A percentile compares a stretch with the other conserved stretches of the same genome.
phyloP scores from a whole-genome alignment of 768 basidiomycete genomes.

The Suillus lakei region DNA sequence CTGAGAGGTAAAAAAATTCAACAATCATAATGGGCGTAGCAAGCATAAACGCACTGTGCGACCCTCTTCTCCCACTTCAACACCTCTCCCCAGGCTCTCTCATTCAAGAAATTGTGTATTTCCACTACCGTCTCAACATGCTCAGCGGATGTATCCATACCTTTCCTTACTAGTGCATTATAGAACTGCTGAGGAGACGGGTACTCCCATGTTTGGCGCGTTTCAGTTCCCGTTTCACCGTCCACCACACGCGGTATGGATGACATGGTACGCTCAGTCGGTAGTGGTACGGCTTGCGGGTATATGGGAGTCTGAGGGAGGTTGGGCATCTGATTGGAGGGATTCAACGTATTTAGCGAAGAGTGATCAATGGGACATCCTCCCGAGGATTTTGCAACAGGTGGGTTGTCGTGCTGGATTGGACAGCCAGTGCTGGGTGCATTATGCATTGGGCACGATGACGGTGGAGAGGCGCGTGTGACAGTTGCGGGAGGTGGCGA shows the following conservation, averaged over 20 bases:
- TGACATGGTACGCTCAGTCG: slow-evolving; percentile 76
- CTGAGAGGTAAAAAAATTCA: slow-evolving; percentile 40
- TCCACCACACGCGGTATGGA: slow-evolving; percentile 78
- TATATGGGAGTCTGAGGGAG: slow-evolving; percentile 68
- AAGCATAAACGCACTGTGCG: slow-evolving; percentile 25
- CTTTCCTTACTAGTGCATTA: slow-evolving; percentile 94
- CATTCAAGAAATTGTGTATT: slow-evolving; percentile 98
- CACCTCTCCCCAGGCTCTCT: slow-evolving; percentile 95
- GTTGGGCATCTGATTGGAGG: slow-evolving; percentile 86
- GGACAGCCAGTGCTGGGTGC: slow-evolving; percentile 42
- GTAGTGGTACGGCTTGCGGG: slow-evolving; percentile 61
- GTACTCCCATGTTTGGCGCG: slow-evolving; percentile 79
- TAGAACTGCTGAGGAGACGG: slow-evolving; percentile 98
- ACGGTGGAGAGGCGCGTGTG: slow-evolving; percentile 8
- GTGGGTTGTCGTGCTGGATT: slow-evolving; percentile 40
- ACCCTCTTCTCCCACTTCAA: slow-evolving; percentile 85
- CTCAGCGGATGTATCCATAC: slow-evolving; percentile 97
- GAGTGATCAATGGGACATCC: slow-evolving; percentile 70
- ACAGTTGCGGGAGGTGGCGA: slow-evolving; percentile 18
- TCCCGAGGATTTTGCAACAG: slow-evolving; percentile 34
- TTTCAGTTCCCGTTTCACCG: slow-evolving; percentile 15
- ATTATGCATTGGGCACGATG: slow-evolving; percentile 19
- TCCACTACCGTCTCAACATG: slow-evolving; percentile 97
- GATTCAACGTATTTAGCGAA: slow-evolving; percentile 52
- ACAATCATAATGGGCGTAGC: slow-evolving; percentile 4